phyloP scores from a whole-genome alignment of 768 basidiomycete genomes.

The Hygrocybe punicea region DNA sequence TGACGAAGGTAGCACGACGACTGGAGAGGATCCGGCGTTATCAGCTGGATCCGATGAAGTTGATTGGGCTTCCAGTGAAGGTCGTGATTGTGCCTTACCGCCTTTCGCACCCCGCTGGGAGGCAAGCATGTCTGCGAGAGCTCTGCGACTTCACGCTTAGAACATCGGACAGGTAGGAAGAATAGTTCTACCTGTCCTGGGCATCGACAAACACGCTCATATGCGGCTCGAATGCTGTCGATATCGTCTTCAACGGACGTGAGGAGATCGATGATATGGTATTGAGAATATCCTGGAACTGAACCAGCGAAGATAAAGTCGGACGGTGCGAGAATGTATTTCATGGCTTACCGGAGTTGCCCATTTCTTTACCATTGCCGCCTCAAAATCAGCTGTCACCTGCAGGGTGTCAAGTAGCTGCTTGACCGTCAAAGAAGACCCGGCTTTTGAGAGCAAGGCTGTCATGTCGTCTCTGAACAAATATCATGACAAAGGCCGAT shows the following conservation, averaged over 20 bases:
- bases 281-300: constrained; percentile 68
- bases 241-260: constrained; percentile 64
- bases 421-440: constrained; percentile 68
- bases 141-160: constrained; percentile 42
- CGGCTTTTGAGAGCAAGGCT: constrained; percentile 74
- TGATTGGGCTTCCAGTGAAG: constrained; percentile 60
- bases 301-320: not conserved
- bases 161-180: not conserved
- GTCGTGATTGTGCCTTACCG: constrained; percentile 47
- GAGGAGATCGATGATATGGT: constrained; percentile 48
- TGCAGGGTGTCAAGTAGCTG: constrained; percentile 82
- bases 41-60: constrained; percentile 39
- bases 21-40: constrained; percentile 46
- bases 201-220: constrained; percentile 93
- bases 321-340: not conserved
- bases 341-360: constrained; percentile 55
- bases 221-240: constrained; percentile 88
- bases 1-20: constrained; percentile 84
- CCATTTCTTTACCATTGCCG: constrained; percentile 77
- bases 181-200: constrained; percentile 74
- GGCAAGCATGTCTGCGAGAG: constrained; percentile 86
- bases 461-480: constrained; percentile 76
- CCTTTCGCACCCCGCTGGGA: constrained; percentile 59
- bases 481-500: not conserved
- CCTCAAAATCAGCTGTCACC: constrained; percentile 84